Conservation (phyloP, 1,284 basidiomycete genomes). For the Amylostereum chailletii region DNA sequence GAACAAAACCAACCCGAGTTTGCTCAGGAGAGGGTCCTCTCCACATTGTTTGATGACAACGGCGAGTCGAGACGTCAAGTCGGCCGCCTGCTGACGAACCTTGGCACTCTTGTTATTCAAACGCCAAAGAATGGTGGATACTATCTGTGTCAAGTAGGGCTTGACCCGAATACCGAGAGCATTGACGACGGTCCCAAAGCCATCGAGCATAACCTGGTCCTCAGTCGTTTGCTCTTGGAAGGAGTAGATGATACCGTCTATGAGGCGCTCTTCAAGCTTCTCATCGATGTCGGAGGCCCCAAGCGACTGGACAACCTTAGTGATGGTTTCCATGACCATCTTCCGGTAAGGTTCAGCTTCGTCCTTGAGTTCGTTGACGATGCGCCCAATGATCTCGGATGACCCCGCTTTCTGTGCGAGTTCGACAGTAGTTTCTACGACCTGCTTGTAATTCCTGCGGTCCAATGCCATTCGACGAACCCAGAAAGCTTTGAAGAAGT, state of each 20-base stretch:
- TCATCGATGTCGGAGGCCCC: slow-evolving; percentile 98
- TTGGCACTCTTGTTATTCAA: slow-evolving; percentile 99
- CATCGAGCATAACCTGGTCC: slow-evolving; percentile 98
- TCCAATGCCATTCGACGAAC: slow-evolving; percentile 96
- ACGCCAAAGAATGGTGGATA: slow-evolving; percentile 99
- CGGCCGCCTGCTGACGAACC: slow-evolving; percentile 97
- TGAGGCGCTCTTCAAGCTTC: slow-evolving; percentile 85
- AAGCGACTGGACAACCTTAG: slow-evolving; percentile 87
- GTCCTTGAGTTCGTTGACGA: slow-evolving; percentile 96
- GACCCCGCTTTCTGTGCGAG: slow-evolving; percentile 96
- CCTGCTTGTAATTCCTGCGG: slow-evolving; percentile 91
- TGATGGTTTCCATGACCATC: slow-evolving; percentile 99
- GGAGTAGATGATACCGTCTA: slow-evolving; percentile 98
- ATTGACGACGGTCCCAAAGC: slow-evolving; percentile 95
- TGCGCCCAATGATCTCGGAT: slow-evolving; percentile 88
- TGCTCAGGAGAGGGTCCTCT: slow-evolving; percentile 92
- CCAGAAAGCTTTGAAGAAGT: slow-evolving; percentile 99
- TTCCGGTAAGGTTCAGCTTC: slow-evolving; percentile 96
- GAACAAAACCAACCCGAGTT: slow-evolving; percentile 94
- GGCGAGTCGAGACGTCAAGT: slow-evolving; percentile 89
- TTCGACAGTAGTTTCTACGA: slow-evolving; percentile 98
- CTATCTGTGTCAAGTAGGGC: slow-evolving; percentile 97
- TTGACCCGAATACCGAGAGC: slow-evolving; percentile 96
- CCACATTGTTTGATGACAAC: slow-evolving; percentile 99
- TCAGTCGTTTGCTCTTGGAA: slow-evolving; percentile 99